Conservation (phyloP, 495 filamentous ascomycete species). For the Penicillium roqueforti region DNA sequence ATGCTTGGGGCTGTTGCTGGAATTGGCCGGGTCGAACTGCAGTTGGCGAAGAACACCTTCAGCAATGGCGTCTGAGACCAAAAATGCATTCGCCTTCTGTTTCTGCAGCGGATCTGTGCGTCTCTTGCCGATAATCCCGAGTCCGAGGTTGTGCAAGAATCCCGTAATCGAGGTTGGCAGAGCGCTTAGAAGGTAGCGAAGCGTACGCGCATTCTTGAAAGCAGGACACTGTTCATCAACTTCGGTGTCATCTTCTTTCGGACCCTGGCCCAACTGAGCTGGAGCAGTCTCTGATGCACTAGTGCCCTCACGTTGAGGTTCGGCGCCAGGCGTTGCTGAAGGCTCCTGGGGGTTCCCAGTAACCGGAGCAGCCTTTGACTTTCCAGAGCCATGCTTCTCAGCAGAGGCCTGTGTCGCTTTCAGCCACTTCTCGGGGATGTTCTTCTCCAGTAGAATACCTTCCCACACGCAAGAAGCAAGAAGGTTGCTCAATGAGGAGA, state of each 20-base stretch:
- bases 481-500: constrained; percentile 68
- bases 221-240: constrained; percentile 47
- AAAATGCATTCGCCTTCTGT: constrained; percentile 61
- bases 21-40: constrained; percentile 43
- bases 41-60: constrained; percentile 66
- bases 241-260: constrained; percentile 35
- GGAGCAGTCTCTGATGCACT: constrained; percentile 22
- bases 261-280: constrained; percentile 29
- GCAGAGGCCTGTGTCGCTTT: constrained; percentile 55
- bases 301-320: constrained; percentile 17
- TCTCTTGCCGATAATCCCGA: constrained; percentile 68
- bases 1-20: constrained; percentile 40
- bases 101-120: constrained; percentile 58
- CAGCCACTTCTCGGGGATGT: constrained; percentile 63
- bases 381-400: constrained; percentile 42
- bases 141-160: constrained; percentile 78
- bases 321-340: constrained; percentile 13
- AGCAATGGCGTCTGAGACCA: constrained; percentile 76
- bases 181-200: constrained; percentile 72
- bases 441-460: constrained; percentile 67
- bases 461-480: constrained; percentile 78
- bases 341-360: constrained; percentile 13
- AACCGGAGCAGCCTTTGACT: constrained; percentile 38
- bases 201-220: constrained; percentile 73
- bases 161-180: constrained; percentile 66